These are phyloP conservation scores for Ustilago sp. DNA, from an alignment of 1,284 basidiomycete genomes.

Conservation along the genomic window DNA sequence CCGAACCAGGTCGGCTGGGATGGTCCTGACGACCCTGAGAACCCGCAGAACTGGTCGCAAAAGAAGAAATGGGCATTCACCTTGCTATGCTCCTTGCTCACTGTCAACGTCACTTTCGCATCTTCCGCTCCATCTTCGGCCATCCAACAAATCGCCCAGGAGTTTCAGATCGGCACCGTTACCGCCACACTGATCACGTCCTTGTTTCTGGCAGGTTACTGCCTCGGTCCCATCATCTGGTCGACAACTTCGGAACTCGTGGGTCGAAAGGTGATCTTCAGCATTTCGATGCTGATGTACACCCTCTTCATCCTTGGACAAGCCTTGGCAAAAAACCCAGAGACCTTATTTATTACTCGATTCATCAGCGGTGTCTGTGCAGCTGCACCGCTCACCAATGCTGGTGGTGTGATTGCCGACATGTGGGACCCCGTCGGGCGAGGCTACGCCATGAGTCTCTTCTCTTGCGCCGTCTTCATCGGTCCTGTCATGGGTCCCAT, in stretches of 20 bases:
- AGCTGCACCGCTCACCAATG: constrained; percentile 44
- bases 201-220: constrained; percentile 65
- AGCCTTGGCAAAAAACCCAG: constrained; percentile 55
- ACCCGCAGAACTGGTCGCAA: constrained; percentile 57
- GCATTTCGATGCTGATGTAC: constrained; percentile 61
- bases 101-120: constrained; percentile 62
- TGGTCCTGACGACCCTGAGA: constrained; percentile 51
- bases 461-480: constrained; percentile 62
- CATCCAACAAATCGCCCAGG: constrained; percentile 18
- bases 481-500: constrained; percentile 44
- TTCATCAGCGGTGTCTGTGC: constrained; percentile 61
- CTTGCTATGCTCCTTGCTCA: constrained; percentile 56
- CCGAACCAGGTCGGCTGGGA: constrained; percentile 45
- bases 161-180: constrained; percentile 52
- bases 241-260: constrained; percentile 58
- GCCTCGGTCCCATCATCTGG: constrained; percentile 47
- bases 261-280: constrained; percentile 65
- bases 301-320: constrained; percentile 62
- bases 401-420: constrained; percentile 62
- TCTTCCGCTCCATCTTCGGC: constrained; percentile 65
- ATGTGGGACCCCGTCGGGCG: constrained; percentile 67
- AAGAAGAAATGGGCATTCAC: constrained; percentile 48
- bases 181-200: constrained; percentile 60
- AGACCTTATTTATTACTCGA: constrained; percentile 63
- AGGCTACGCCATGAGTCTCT: constrained; percentile 66